Conservation (phyloP, 1,284 basidiomycete genomes). For the Kalmanozyma brasiliensis region DNA sequence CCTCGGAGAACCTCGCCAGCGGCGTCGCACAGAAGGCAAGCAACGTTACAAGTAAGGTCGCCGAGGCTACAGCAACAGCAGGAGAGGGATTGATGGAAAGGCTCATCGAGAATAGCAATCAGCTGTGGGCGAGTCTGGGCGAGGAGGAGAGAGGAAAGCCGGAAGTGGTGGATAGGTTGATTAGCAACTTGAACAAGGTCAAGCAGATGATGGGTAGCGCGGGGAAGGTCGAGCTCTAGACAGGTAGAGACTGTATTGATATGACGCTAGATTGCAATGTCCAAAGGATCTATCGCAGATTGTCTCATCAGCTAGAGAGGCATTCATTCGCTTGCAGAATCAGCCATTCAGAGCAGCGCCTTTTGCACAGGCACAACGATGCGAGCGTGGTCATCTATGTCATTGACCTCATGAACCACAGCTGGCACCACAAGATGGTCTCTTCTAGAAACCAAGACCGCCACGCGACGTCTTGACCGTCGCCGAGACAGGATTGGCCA, state of each 20-base stretch:
- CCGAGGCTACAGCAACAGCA: background rate
- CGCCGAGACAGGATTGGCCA: conserved; percentile 61
- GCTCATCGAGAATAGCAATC: conserved; percentile 21
- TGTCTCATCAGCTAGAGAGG: no score
- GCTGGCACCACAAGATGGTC: background rate
- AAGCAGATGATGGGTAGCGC: conserved; percentile 26
- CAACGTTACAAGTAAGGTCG: background rate
- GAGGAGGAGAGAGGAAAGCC: conserved; percentile 11
- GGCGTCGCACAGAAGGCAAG: conserved; percentile 6
- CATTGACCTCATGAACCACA: background rate
- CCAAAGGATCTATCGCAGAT: no score
- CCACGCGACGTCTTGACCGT: conserved; percentile 63
- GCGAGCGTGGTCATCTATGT: background rate
- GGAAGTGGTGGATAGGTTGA: conserved; percentile 29
- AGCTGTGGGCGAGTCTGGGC: conserved; percentile 25
- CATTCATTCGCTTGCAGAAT: background rate
- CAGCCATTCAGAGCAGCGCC: no score
- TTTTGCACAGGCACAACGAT: no score
- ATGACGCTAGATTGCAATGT: background rate
- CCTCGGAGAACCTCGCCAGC: conserved; percentile 29
- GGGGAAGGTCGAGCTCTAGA: conserved; percentile 26
- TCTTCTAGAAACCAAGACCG: conserved; percentile 64
- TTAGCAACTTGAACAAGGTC: conserved; percentile 44
- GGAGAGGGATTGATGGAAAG: conserved; percentile 30
- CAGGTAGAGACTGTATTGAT: background rate